These are phyloP conservation scores for Botrytis fabae DNA, from an alignment of 2,329 filamentous ascomycete genomes.

Conservation along the genomic window DNA sequence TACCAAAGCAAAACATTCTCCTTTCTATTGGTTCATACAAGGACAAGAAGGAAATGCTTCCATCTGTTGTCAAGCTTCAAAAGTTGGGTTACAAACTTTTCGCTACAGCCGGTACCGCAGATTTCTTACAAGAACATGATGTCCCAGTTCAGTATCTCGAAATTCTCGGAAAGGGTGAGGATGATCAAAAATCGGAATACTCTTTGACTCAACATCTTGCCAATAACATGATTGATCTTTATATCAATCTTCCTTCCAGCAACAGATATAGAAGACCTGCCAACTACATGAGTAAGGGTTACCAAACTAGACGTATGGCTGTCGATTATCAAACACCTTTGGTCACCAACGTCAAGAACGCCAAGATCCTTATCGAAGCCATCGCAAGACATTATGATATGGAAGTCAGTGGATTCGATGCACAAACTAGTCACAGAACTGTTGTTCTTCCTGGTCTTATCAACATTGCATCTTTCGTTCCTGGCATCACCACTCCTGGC, in stretches of 20 bases:
- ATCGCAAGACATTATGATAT: slow-evolving; percentile 87
- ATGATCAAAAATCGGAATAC: slow-evolving; percentile 91
- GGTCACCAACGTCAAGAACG: slow-evolving; percentile 99
- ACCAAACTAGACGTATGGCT: slow-evolving; percentile 94
- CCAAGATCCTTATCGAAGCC: slow-evolving; percentile 94
- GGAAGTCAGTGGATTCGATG: slow-evolving; percentile 80
- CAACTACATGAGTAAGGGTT: slow-evolving; percentile 98
- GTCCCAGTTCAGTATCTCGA: slow-evolving; percentile 93
- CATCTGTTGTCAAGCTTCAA: slow-evolving; percentile 85
- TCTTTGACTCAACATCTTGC: slow-evolving; percentile 94
- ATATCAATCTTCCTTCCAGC: slow-evolving; percentile 98
- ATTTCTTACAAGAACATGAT: slow-evolving; percentile 91
- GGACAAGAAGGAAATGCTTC: slow-evolving; percentile 96
- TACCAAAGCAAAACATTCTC: slow-evolving; percentile 93
- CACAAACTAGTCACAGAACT: slow-evolving; percentile 83
- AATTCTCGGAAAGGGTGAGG: slow-evolving; percentile 73
- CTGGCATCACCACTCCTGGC: slow-evolving; percentile 63
- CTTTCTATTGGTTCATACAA: slow-evolving; percentile 96
- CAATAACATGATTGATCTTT: slow-evolving; percentile 93
- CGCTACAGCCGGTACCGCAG: slow-evolving; percentile 92
- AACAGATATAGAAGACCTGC: slow-evolving; percentile 96
- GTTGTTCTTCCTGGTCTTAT: slow-evolving; percentile 72
- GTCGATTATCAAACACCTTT: slow-evolving; percentile 93
- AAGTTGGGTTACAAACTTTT: slow-evolving; percentile 94
- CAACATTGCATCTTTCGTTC: slow-evolving; percentile 79